Evolutionary conservation across 176 grass and related monocot species (phyloP).

Genomic region (Ensete ventricosum): DNA sequence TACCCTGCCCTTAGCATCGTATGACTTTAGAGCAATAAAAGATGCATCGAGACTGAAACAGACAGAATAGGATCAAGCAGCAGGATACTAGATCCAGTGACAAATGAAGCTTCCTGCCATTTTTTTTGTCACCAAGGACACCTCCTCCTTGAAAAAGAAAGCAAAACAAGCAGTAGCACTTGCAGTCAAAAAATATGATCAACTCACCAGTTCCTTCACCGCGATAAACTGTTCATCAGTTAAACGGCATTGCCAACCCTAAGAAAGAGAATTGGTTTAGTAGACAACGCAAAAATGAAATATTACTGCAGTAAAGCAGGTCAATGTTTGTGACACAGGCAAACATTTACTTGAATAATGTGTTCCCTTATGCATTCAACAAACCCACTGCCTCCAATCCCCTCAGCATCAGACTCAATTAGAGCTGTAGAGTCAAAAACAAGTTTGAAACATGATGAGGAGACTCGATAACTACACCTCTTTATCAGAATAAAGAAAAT

Average conservation of each 20-base stretch:
- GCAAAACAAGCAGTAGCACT: neutral
- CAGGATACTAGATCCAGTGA: too few species aligned
- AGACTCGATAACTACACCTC: neutral
- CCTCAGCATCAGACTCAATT: conserved; percentile 99
- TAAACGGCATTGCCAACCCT: conserved; percentile 99
- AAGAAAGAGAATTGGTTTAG: conserved; percentile 21
- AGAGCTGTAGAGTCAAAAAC: conserved; percentile 51
- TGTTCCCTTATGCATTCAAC: conserved; percentile 99
- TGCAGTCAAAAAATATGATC: conserved; percentile 13
- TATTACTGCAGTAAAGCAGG: neutral
- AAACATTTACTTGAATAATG: conserved; percentile 73
- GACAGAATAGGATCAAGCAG: too few species aligned
- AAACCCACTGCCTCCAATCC: conserved; percentile 98
- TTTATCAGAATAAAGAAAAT: neutral
- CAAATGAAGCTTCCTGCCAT: too few species aligned
- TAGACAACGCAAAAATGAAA: conserved; percentile 17
- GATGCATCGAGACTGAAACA: too few species aligned
- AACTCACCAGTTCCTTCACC: conserved; percentile 93
- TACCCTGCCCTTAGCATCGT: too few species aligned
- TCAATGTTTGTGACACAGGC: conserved; percentile 20
- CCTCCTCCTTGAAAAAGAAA: neutral
- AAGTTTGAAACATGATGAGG: neutral
- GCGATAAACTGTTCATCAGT: conserved; percentile 98
- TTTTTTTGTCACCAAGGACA: too few species aligned
- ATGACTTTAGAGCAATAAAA: too few species aligned